Evolutionary conservation across 2,329 filamentous ascomycete genomes (phyloP).

Genomic region (Blastomyces parvus): DNA sequence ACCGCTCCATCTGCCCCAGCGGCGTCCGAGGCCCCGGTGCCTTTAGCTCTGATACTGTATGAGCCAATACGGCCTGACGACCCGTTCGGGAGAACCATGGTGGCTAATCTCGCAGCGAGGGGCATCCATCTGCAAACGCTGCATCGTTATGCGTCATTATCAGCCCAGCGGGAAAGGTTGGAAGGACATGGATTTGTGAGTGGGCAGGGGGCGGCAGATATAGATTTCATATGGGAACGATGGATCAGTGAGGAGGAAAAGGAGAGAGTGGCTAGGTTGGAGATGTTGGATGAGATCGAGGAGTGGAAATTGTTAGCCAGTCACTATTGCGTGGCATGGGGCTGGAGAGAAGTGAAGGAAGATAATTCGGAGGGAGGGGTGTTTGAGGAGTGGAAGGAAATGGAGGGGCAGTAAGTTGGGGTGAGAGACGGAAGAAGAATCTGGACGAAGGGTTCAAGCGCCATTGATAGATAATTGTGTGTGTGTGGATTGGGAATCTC

Average conservation of each 20-base stretch:
- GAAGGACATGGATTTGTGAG: conserved; percentile 54
- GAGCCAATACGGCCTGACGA: conserved; percentile 80
- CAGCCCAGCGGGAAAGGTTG: conserved; percentile 60
- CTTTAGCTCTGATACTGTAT: conserved; percentile 62
- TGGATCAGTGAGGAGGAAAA: conserved; percentile 68
- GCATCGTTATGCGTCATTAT: conserved; percentile 57
- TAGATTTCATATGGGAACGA: conserved; percentile 62
- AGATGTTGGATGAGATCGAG: conserved; percentile 90
- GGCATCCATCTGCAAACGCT: conserved; percentile 80
- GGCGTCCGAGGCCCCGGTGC: conserved; percentile 26
- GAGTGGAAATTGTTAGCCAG: conserved; percentile 80
- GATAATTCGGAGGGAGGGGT: conserved; percentile 17
- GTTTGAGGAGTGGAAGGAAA: conserved; percentile 30
- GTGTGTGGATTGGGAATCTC: neutral
- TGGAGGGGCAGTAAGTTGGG: conserved; percentile 22
- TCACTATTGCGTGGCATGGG: conserved; percentile 90
- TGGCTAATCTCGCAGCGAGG: conserved; percentile 72
- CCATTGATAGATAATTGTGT: neutral
- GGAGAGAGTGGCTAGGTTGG: conserved; percentile 64
- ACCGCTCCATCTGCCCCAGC: conserved; percentile 24
- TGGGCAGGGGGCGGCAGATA: conserved; percentile 49
- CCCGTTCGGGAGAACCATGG: conserved; percentile 85
- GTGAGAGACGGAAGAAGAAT: neutral
- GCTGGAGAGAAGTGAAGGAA: conserved; percentile 54
- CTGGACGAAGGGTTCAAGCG: neutral